Evolutionary conservation across 164 flowering plant species (phyloP), one percentile per base, ranked within the genome.

Genomic region (Paratinospora sagittata): DNA sequence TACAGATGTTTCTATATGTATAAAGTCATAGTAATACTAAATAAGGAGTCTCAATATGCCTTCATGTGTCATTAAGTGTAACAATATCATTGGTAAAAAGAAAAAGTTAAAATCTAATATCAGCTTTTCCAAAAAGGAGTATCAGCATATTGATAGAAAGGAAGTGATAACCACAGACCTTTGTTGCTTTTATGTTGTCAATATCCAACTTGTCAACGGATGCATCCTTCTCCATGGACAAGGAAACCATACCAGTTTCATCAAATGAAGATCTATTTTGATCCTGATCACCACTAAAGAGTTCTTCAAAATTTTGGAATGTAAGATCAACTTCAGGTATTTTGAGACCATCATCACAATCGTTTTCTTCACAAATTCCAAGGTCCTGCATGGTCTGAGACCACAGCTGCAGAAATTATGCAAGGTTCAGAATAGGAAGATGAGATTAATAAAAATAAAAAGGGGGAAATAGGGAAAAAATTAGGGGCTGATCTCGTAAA

Each of bases 241-340:
- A 79, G 70, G 65, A 81, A 16, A 73, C 49, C 0, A 17, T 57
- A 73, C 75, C 76, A 36, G 76, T 70, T 8, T 76, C 84, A 68
- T 76, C 81, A 77, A 79, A 75, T 27, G 76, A 14, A 12, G 74
- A 55, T 71, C 80, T 71, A 64, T n/a, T 72, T 39, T 74, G 74
- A 63, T 86, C 88, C 71, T 83, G 84, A 73, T 84, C 87, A 63
- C 74, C 77, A 67, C 83, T 83, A 74, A 90, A 84, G 13, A 86
- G 83, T 45, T 89, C 93, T 74, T 90, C 96, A 78, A 79, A 84
- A 81, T 85, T 89, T 43, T 70, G 81, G 71, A 90, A 90, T 19
- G 96, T 84, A 30, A 79, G 45, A 79, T 89, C 96, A 75, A 90
- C 83, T 55, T 90, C 93, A n/a, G 96, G 90, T n/a, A 90, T 87